A percentile compares a stretch with the other conserved stretches of the same genome.
Evolutionary conservation across 176 grass and related monocot genomes (phyloP).

Genomic region (Eragrostis nindensis): DNA sequence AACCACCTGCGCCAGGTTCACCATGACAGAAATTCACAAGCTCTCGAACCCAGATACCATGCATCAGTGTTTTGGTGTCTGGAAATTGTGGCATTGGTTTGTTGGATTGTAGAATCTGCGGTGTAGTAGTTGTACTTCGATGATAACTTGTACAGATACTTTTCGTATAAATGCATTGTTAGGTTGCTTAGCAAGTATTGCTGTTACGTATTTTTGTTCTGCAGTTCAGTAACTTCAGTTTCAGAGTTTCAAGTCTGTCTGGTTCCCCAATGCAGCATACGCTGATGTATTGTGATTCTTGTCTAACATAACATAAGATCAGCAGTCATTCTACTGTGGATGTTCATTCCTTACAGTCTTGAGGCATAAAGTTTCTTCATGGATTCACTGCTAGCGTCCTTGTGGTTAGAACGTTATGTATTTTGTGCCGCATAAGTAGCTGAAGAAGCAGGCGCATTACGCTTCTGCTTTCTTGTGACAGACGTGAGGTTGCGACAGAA

Average conservation of each 20-base stretch:
- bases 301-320: not conserved
- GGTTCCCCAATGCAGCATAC: not conserved
- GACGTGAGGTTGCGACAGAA: not conserved
- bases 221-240: no score
- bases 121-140: not conserved
- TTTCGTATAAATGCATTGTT: not conserved
- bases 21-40: constrained; percentile 45
- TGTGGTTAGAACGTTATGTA: not conserved
- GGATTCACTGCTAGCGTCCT: not conserved
- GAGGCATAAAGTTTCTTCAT: not conserved
- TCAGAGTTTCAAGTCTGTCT: no score
- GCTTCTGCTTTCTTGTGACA: not conserved
- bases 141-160: not conserved
- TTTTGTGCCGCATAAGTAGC: not conserved
- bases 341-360: not conserved
- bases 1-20: constrained; percentile 54
- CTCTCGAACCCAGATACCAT: not conserved
- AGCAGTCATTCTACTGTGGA: not conserved
- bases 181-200: not conserved
- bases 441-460: not conserved
- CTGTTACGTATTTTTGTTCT: not conserved
- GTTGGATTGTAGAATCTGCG: constrained; percentile 13
- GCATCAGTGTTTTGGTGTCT: not conserved
- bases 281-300: not conserved
- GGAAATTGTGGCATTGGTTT: not conserved